Conservation (phyloP, 2,329 filamentous ascomycete species). For the Fonsecaea nubica region DNA sequence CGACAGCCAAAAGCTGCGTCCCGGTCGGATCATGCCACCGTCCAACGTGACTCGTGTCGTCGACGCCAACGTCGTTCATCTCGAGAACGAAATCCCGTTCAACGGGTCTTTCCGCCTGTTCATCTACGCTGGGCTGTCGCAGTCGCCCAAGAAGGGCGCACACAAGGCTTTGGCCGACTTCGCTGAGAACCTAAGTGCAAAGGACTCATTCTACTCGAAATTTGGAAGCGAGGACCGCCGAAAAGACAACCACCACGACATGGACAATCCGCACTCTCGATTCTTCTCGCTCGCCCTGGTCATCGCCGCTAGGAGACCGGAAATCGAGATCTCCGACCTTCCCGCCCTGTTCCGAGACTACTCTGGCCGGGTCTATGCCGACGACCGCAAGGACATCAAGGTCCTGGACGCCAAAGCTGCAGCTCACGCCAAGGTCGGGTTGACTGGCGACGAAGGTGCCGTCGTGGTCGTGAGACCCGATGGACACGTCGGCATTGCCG, state of each 20-base stretch:
- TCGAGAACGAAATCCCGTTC: constrained; percentile 86
- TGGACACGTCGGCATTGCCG: constrained; percentile 81
- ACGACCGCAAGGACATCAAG: constrained; percentile 76
- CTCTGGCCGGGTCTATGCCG: constrained; percentile 81
- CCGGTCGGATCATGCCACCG: constrained; percentile 78
- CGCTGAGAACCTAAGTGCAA: constrained; percentile 66
- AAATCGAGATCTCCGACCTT: constrained; percentile 76
- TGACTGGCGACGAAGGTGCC: constrained; percentile 64
- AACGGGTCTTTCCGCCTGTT: constrained; percentile 90
- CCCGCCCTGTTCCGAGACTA: constrained; percentile 76
- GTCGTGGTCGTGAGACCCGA: constrained; percentile 86
- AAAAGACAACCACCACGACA: constrained; percentile 77
- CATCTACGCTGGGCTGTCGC: constrained; percentile 76
- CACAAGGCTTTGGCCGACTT: constrained; percentile 71
- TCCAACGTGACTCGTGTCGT: constrained; percentile 83
- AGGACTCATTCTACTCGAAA: constrained; percentile 73
- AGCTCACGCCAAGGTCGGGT: constrained; percentile 85
- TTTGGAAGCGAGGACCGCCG: constrained; percentile 54
- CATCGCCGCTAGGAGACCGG: constrained; percentile 69
- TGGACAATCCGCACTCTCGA: constrained; percentile 80
- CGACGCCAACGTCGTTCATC: constrained; percentile 86
- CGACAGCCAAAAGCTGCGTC: constrained; percentile 69
- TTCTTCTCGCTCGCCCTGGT: constrained; percentile 83
- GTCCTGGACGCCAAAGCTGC: constrained; percentile 73
- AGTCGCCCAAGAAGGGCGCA: constrained; percentile 56